Percentiles rank a stretch among this genome's conserved stretches.
Conservation (phyloP, 495 filamentous ascomycete genomes). For the Penicillium desertorum region DNA sequence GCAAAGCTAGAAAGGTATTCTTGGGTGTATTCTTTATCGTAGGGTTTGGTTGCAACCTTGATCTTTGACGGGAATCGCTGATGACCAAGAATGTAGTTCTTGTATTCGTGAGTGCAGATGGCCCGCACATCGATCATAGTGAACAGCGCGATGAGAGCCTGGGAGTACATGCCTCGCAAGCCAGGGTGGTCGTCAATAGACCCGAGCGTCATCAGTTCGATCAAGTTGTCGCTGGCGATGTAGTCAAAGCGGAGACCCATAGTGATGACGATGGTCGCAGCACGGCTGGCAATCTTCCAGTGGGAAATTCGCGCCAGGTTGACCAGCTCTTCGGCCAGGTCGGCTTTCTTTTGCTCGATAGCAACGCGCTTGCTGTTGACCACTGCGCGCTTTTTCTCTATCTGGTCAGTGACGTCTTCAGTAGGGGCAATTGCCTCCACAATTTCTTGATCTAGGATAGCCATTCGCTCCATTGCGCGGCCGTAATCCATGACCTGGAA, state of each 20-base stretch:
- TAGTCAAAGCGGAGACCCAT: slow-evolving; percentile 86
- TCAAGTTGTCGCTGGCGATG: slow-evolving; percentile 74
- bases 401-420: slow-evolving; percentile 62
- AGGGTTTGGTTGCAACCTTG: slow-evolving; percentile 63
- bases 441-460: slow-evolving; percentile 73
- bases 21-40: slow-evolving; percentile 75
- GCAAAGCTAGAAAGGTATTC: slow-evolving; percentile 77
- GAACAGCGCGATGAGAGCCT: slow-evolving; percentile 77
- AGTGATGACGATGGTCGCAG: slow-evolving; percentile 83
- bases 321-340: slow-evolving; percentile 77
- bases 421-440: slow-evolving; percentile 71
- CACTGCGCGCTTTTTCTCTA: slow-evolving; percentile 63
- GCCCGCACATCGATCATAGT: slow-evolving; percentile 81
- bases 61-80: slow-evolving; percentile 74
- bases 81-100: slow-evolving; percentile 76
- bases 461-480: slow-evolving; percentile 78
- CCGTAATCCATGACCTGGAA: slow-evolving; percentile 92
- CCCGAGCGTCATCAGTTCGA: slow-evolving; percentile 80
- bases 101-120: slow-evolving; percentile 78
- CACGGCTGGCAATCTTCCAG: slow-evolving; percentile 92
- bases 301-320: slow-evolving; percentile 75
- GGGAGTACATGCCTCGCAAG: slow-evolving; percentile 75
- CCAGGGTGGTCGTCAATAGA: slow-evolving; percentile 89
- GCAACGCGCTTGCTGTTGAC: slow-evolving; percentile 70
- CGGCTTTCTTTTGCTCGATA: slow-evolving; percentile 80